Evolutionary conservation across 306 rosid species (phyloP), one percentile per base, ranked within the genome.

Genomic region (Ormosia semicastrata): DNA sequence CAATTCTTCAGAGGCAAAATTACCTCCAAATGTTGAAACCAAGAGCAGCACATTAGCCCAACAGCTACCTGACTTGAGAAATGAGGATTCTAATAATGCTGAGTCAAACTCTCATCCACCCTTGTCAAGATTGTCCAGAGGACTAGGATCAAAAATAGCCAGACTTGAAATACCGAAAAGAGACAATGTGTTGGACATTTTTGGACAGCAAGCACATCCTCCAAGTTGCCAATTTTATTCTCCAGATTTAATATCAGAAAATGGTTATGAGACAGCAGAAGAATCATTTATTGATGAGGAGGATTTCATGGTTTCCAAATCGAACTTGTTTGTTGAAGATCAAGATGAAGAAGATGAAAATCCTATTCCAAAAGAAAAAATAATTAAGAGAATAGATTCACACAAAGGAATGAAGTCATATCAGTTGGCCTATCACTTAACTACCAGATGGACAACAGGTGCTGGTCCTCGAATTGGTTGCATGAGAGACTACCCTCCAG

Each of bases 401-500:
- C 97, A 92, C 70, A 91, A 94, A 74, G 90, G 91, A 79, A 85
- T 78, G 90, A 88, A 86, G 8, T 89, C 98, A 46, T 94, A 89
- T 75, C 97, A 94, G 82, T 76, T 92, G 87, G 97, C 91, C 8
- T 9, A 84, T 57, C 97, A 91, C 3, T 82, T 92, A 40, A 62
- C 86, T 17, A 86, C 89, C 17, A 89, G 67, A 83, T 94, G 97
- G 98, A 83, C 97, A 74, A 94, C 94, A 5, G 98, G 94, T 36
- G 97, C 89, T 4, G 97, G 94, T 15, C 97, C 97, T 3, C 80
- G 98, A 24, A 92, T 94, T 46, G 97, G 94, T 67, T 94, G 97
- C 85, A 91, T 94, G 98, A 89, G 98, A 82, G 98, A 94, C 77
- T 94, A 91, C 77, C 97, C 97, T 37, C 64, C 84, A 2, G 93